Base-by-base conservation (phyloP, 2,329 filamentous ascomycete species). In the Fusarium lyarnte region DNA sequence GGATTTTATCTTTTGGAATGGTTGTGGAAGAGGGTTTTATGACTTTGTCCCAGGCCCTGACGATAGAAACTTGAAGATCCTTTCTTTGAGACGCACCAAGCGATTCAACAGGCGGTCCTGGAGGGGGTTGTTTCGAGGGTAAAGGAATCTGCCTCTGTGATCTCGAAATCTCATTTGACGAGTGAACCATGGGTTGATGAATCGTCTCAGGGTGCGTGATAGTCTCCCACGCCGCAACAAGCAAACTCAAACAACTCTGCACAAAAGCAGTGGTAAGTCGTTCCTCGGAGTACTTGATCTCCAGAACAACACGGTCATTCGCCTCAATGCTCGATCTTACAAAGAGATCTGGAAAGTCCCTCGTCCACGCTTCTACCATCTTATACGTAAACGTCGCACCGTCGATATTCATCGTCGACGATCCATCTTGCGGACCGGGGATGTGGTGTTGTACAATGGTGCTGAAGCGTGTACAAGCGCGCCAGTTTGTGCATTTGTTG, bases 401-500 rank as follows among this genome's bases (percentile, higher is more conserved):
- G 5, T 84, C 85, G 5, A 88, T 82, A 65, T 84, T 83, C 73
- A 87, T 75, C 12, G 82, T 83, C 8, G 80, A 81, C 10, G 81
- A 79, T 8, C 82, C 82, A 47, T 83, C 81, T 19, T 75, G 59
- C 5, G 73, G 70, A 7, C 73, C 73, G 3, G 70, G 68, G 2
- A 70, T 59, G 42, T 85, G 82, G 66, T 90, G 87, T 53, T 88
- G 85, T 5, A 90, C 84, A 5, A 89, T 79, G 6, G 86, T 87
- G 78, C 87, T 87, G 77, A 89, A 87, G 2, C 83, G 84, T 6
- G 85, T 86, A 82, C 87, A 88, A 33, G 84, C 81, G 0, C 86
- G 82, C 86, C 88, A 89, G 9, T 83, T 75, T 6, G 87, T 89
- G 74, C 87, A 90, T 49, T 84, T 83, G 39, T 85, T 82, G 6